Evolutionary conservation across 2,329 filamentous ascomycete genomes (phyloP).

Genomic region (Claviceps humidiphila): DNA sequence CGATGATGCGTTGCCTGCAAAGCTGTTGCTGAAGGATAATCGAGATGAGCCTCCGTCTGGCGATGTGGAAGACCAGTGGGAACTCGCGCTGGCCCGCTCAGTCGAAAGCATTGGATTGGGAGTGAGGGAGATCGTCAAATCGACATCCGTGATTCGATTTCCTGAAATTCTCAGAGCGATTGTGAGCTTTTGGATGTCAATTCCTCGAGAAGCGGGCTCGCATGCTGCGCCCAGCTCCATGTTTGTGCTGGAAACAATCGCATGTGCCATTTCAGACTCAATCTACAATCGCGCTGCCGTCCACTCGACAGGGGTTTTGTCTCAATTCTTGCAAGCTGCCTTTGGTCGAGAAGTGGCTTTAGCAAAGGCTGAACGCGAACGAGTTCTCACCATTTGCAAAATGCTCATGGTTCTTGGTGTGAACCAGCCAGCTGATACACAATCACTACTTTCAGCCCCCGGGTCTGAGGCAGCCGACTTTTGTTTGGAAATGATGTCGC

Average conservation of each 20-base stretch:
- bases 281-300: constrained; percentile 57
- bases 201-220: constrained; percentile 33
- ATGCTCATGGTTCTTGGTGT: constrained; percentile 63
- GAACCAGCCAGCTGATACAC: constrained; percentile 68
- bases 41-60: constrained; percentile 6
- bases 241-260: constrained; percentile 51
- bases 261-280: constrained; percentile 44
- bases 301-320: constrained; percentile 60
- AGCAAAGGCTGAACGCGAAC: constrained; percentile 39
- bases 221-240: constrained; percentile 42
- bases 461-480: constrained; percentile 51
- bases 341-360: constrained; percentile 41
- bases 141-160: constrained; percentile 41
- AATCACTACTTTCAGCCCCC: constrained; percentile 49
- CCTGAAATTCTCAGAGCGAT: constrained; percentile 50
- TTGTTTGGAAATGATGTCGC: constrained; percentile 56
- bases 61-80: constrained; percentile 22
- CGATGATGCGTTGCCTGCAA: constrained; percentile 9
- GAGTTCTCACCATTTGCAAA: constrained; percentile 54
- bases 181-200: constrained; percentile 49
- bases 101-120: constrained; percentile 23
- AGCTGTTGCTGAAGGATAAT: constrained; percentile 9
- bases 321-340: constrained; percentile 48
- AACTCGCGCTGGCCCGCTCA: constrained; percentile 24
- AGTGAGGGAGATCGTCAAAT: constrained; percentile 35